Base-by-base conservation (phyloP, 768 basidiomycete genomes). In the Leucocoprinus sp. region DNA sequence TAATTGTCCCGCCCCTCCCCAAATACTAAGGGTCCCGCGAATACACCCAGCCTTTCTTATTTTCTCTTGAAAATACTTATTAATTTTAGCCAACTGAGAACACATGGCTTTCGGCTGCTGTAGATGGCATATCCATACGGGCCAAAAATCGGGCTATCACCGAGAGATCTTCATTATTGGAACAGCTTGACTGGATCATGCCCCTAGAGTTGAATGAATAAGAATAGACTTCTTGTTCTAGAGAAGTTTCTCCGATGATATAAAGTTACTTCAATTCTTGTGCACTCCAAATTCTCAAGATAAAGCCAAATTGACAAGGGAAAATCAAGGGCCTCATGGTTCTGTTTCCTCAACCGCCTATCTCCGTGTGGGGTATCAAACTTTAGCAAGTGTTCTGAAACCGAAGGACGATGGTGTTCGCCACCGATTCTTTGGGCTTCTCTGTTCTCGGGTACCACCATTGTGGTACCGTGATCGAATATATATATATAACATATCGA, bases 211-310 rank as follows among this genome's bases (percentile, higher is more conserved):
- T 8, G 18, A n/a, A 38, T 39, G 28, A 14, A 45, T 38, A 18
- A 38, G 29, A 39, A 45, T 45, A 45, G 11, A 31, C 44, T 38
- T 37, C 19, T 33, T 22, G 3, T 38, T 45, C 43, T 28, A 18
- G 21, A 45, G 44, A 45, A 21, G 44, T 45, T 45, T 45, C 37
- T 39, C 44, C 44, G 44, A 39, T 22, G 38, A 38, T 38, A 23
- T 26, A 15, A 34, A 27, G 36, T 17, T 31, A 28, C 14, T n/a
- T 31, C n/a, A 4, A 31, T 14, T n/a, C n/a, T 31, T 31, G 14
- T n/a, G 31, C 3, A 14, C 4, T 8, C 4, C 9, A 31, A 7
- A n/a, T 31, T 31, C 31, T 31, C 31, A 31, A 31, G 31, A 14
- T 12, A 17, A 11, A 18, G 8, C 36, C 21, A 11, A 8, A 14